A percentile compares a stretch with the other conserved stretches of the same genome.
Conservation (phyloP, 805 yeast genomes). For the Wickerhamiella siamensis region DNA sequence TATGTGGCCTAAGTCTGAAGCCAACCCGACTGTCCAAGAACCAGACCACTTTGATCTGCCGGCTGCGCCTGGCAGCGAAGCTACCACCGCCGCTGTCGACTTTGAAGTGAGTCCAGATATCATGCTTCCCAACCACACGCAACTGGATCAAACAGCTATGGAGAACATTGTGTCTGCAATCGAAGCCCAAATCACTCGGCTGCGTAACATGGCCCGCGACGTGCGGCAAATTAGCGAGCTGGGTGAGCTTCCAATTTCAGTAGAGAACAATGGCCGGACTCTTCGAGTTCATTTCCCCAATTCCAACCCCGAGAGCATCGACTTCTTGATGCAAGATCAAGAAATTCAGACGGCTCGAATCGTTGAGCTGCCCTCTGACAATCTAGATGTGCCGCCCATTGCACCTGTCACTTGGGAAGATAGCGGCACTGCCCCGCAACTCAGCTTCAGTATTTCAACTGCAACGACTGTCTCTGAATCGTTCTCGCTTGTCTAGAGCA, state of each 20-base stretch:
- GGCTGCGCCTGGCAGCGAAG: not conserved
- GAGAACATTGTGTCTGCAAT: slow-evolving; percentile 26
- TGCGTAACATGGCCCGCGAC: slow-evolving; percentile 31
- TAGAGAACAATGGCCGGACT: slow-evolving; percentile 27
- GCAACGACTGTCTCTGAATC: not conserved
- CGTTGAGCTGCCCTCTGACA: slow-evolving; percentile 11
- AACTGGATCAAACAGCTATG: not conserved
- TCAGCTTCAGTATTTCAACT: slow-evolving; percentile 2
- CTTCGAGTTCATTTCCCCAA: slow-evolving; percentile 56
- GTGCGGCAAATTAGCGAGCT: slow-evolving; percentile 36
- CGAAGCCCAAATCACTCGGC: slow-evolving; percentile 17
- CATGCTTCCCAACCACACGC: not conserved
- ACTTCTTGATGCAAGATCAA: slow-evolving; percentile 40
- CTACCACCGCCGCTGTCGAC: slow-evolving; percentile 30
- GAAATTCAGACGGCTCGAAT: slow-evolving; percentile 47
- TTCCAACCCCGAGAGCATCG: slow-evolving; percentile 45
- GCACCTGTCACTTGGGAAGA: not conserved
- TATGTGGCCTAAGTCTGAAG: too few species aligned
- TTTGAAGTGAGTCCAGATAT: slow-evolving; percentile 32
- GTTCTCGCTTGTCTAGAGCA: not conserved
- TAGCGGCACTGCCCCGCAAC: slow-evolving; percentile 3
- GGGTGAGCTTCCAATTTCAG: slow-evolving; percentile 52
- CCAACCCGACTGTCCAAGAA: too few species aligned
- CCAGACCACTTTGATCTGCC: too few species aligned
- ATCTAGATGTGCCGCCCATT: slow-evolving; percentile 1